phyloP scores from a whole-genome alignment of 345 rosid species.

The Hypericum perforatum region DNA sequence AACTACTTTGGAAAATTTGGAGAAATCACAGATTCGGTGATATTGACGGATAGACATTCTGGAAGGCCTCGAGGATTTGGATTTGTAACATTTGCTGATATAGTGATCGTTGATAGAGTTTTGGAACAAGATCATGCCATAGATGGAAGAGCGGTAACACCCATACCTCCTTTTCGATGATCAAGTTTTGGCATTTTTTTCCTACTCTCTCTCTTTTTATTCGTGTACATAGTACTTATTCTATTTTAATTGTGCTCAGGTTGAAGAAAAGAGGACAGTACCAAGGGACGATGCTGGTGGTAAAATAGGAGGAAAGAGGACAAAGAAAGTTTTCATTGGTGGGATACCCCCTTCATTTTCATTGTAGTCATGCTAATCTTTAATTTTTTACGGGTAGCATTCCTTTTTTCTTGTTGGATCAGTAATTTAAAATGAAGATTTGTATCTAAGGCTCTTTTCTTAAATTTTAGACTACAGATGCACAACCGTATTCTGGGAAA shows the following conservation, averaged over 20 bases:
- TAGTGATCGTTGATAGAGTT: constrained; percentile 37
- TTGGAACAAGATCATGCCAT: constrained; percentile 44
- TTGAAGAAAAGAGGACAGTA: constrained; percentile 28
- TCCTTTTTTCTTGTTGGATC: background rate
- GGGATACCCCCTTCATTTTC: constrained; percentile 21
- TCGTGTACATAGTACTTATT: background rate
- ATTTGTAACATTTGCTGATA: constrained; percentile 48
- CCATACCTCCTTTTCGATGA: background rate
- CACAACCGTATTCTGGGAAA: constrained; percentile 77
- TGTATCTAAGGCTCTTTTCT: too few relatives aligned
- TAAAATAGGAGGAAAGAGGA: constrained; percentile 11
- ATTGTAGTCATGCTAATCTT: background rate
- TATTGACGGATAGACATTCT: constrained; percentile 48
- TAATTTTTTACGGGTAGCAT: background rate
- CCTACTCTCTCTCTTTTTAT: background rate
- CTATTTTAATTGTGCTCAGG: constrained; percentile 9
- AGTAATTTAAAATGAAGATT: background rate
- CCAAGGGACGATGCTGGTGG: constrained; percentile 19
- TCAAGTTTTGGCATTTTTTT: background rate
- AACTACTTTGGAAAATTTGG: constrained; percentile 52
- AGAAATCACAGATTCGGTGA: constrained; percentile 41
- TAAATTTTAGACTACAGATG: constrained; percentile 59
- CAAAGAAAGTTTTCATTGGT: constrained; percentile 23
- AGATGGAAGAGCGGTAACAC: constrained; percentile 42
- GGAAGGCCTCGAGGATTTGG: constrained; percentile 63